A percentile compares a stretch with the other conserved stretches of the same genome.
Evolutionary conservation across 768 basidiomycete species (phyloP).

Genomic region (Arthromyces matolae): DNA sequence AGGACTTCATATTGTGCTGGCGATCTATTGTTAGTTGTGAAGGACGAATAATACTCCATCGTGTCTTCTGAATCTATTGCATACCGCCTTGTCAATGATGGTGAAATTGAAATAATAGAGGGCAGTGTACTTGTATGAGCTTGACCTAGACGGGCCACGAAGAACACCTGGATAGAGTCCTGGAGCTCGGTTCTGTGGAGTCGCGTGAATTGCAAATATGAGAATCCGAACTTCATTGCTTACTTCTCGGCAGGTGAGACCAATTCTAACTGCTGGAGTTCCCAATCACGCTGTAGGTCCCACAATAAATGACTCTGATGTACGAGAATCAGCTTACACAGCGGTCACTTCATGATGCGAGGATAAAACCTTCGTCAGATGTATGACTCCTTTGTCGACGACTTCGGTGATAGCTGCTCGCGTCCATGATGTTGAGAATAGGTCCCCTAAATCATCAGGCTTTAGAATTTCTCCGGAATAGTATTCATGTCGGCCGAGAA

Average conservation of each 20-base stretch:
- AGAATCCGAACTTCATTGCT: neutral
- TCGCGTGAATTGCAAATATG: constrained; percentile 29
- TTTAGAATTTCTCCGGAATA: constrained; percentile 38
- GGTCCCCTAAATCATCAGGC: constrained; percentile 50
- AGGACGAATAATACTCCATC: constrained; percentile 81
- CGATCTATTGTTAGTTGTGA: constrained; percentile 77
- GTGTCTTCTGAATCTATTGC: constrained; percentile 79
- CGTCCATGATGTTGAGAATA: constrained; percentile 64
- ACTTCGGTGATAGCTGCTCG: constrained; percentile 50
- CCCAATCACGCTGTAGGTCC: constrained; percentile 73
- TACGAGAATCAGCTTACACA: constrained; percentile 4
- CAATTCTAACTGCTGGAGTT: constrained; percentile 56
- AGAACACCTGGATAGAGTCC: constrained; percentile 50
- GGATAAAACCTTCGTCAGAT: constrained; percentile 56
- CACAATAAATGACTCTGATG: constrained; percentile 67
- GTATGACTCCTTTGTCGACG: constrained; percentile 52
- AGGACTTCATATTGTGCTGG: constrained; percentile 72
- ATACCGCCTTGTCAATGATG: no score
- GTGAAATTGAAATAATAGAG: neutral
- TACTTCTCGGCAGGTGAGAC: constrained; percentile 47
- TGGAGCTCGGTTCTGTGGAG: constrained; percentile 29
- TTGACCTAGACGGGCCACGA: constrained; percentile 66
- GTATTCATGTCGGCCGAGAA: constrained; percentile 40
- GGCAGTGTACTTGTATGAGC: constrained; percentile 65
- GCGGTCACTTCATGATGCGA: neutral